Base-by-base conservation (phyloP, 169 alveolate genomes). In the Sarcocystis neurona region DNA sequence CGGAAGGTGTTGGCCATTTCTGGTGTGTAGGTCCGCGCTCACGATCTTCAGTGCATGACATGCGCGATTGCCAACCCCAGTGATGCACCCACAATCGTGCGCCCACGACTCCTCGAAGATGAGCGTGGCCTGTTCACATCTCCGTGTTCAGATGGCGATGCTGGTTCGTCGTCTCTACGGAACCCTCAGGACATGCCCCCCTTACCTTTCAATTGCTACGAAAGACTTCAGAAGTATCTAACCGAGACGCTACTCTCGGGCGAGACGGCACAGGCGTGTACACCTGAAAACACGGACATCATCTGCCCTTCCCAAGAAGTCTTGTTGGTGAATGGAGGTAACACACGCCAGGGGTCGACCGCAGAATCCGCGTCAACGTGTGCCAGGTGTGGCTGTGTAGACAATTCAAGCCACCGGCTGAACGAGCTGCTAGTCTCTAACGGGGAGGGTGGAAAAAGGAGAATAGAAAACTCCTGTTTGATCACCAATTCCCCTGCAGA, bases 61-160 rank as follows among this genome's bases (percentile, higher is more conserved):
- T 72, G 82, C 60, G 23, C 39, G 15, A 1, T 72, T 27, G 41
- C 23, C 58, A 72, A 72, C 56, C 82, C 58, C 15, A 39, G 58
- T 20, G 82, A 72, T 56, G 82, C 43, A 27, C 82, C 82, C 37
- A 72, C 82, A 1, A 34, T 72, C 82, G 82, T 56, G 27, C 56
- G 82, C 58, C 46, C 43, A 8, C 82, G 82, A n/a, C 46, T 1
- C 30, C 0, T 20, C 1, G 75, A 0, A 2, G 43, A 30, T 18
- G n/a, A 39, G 43, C 75, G 20, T 63, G 46, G 70, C 5, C 70
- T 32, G 12, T 32, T 32, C 23, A 23, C 46, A 2, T 20, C 0
- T 58, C 6, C 27, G 5, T 18, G 70, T 2, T n/a, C 32, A 4
- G 27, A n/a, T 58, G 39, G 0, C 8, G 70, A 58, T 10, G 20